Evolutionary conservation across 1,139 yeast genomes (phyloP).

Genomic region (Suhomyces atakaporum): DNA sequence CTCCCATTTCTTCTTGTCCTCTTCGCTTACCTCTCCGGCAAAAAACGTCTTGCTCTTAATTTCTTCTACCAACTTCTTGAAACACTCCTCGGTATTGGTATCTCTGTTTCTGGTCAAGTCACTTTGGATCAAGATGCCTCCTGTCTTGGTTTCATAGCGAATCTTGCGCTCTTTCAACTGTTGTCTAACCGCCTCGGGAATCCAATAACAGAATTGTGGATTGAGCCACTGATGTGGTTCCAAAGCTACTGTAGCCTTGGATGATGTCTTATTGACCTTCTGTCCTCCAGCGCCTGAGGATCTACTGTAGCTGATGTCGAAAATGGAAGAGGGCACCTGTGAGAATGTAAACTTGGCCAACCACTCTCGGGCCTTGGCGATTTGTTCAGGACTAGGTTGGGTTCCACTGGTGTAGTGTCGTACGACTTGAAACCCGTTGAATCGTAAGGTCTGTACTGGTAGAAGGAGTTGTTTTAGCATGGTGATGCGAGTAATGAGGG

Average conservation of each 20-base stretch:
- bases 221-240: slow-evolving; percentile 48
- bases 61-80: slow-evolving; percentile 55
- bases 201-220: slow-evolving; percentile 54
- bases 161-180: slow-evolving; percentile 46
- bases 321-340: slow-evolving; percentile 51
- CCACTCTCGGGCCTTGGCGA: slow-evolving; percentile 48
- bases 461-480: background rate
- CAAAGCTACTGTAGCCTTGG: slow-evolving; percentile 73
- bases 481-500: no score
- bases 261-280: slow-evolving; percentile 81
- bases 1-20: slow-evolving; percentile 58
- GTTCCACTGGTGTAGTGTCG: slow-evolving; percentile 6
- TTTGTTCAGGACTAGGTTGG: slow-evolving; percentile 22
- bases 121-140: slow-evolving; percentile 64
- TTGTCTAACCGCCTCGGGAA: slow-evolving; percentile 54
- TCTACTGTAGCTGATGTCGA: slow-evolving; percentile 60
- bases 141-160: slow-evolving; percentile 56
- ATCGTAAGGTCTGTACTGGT: background rate
- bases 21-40: slow-evolving; percentile 51
- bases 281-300: slow-evolving; percentile 97
- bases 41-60: slow-evolving; percentile 51
- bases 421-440: no score
- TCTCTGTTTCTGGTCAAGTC: slow-evolving; percentile 63
- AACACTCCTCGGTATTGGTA: slow-evolving; percentile 60
- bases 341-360: slow-evolving; percentile 31